These are phyloP conservation scores for Eucalyptus polyanthemos DNA, from an alignment of 345 rosid species.

Conservation along the genomic window DNA sequence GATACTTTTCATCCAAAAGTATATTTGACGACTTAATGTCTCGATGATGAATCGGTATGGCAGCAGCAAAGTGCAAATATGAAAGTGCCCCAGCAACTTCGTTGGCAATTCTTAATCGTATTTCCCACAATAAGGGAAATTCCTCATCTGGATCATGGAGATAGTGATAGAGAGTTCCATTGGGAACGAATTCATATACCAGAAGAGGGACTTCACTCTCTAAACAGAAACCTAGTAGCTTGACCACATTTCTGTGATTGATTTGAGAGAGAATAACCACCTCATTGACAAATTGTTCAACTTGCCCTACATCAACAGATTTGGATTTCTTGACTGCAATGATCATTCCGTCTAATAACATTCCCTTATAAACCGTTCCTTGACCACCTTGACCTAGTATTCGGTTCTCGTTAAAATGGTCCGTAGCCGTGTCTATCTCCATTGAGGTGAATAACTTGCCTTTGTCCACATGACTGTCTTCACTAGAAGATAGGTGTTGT, in stretches of 20 bases:
- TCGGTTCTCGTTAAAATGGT: not conserved
- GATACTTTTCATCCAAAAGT: slow-evolving; percentile 2
- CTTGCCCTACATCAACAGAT: not conserved
- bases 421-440: not conserved
- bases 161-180: not conserved
- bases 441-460: not conserved
- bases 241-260: slow-evolving; percentile 1
- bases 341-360: not conserved
- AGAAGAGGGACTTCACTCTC: not conserved
- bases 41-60: not conserved
- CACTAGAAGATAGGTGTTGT: not conserved
- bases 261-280: not conserved
- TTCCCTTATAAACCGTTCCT: not conserved
- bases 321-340: not conserved
- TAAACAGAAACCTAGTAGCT: not conserved
- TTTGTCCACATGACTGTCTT: not conserved
- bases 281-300: slow-evolving; percentile 3
- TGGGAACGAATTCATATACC: slow-evolving; percentile 1
- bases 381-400: not conserved
- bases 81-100: slow-evolving; percentile 1
- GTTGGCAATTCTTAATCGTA: not conserved
- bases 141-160: not conserved
- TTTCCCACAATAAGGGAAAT: not conserved
- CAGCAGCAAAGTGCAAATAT: not conserved
- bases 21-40: slow-evolving; percentile 4